phyloP scores from a whole-genome alignment of 1,284 basidiomycete genomes.

The Tylopilus orsonianus region DNA sequence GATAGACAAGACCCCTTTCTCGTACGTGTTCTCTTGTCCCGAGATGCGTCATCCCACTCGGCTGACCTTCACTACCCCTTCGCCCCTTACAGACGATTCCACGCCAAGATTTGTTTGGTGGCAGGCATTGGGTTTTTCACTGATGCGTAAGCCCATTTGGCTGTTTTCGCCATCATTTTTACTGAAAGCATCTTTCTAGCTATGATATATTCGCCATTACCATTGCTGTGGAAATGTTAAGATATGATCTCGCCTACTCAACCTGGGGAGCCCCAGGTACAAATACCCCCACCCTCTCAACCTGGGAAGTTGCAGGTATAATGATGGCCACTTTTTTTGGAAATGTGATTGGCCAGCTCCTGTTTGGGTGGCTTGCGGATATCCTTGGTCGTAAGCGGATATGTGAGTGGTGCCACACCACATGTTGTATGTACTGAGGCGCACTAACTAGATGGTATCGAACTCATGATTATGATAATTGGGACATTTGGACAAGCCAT shows the following conservation, averaged over 20 bases:
- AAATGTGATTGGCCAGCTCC: constrained; percentile 56
- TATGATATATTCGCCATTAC: constrained; percentile 76
- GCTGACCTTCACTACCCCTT: not conserved
- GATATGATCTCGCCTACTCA: constrained; percentile 68
- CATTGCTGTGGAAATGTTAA: constrained; percentile 71
- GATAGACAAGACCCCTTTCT: constrained; percentile 69
- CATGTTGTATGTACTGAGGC: not conserved
- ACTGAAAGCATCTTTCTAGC: constrained; percentile 28
- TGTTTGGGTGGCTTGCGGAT: constrained; percentile 57
- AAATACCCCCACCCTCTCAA: too few relatives aligned
- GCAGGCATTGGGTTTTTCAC: constrained; percentile 82
- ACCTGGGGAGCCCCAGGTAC: constrained; percentile 63
- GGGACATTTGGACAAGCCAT: constrained; percentile 47
- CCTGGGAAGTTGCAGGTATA: constrained; percentile 64
- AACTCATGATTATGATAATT: constrained; percentile 52
- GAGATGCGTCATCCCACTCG: too few relatives aligned
- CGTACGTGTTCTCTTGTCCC: constrained; percentile 3
- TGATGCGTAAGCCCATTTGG: constrained; percentile 55
- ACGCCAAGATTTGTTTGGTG: constrained; percentile 67
- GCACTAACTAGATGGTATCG: constrained; percentile 47
- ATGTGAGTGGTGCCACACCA: constrained; percentile 5
- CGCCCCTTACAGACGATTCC: constrained; percentile 46
- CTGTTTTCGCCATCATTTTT: not conserved
- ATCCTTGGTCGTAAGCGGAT: constrained; percentile 47
- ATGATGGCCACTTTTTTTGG: constrained; percentile 70